Conservation (phyloP, 2,329 filamentous ascomycete genomes). For the Calonectria pseudoturangicola region DNA sequence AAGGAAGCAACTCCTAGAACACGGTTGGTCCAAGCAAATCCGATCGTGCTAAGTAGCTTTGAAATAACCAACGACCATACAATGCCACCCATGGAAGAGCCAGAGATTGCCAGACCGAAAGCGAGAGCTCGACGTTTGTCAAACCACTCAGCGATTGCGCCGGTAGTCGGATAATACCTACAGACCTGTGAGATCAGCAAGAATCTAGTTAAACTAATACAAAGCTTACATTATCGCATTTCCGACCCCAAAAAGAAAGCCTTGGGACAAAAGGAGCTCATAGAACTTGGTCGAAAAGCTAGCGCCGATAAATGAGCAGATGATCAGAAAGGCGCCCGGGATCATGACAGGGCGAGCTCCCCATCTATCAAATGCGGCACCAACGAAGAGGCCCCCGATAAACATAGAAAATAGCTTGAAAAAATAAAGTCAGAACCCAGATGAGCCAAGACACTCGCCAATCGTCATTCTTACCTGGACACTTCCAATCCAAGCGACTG, state of each 20-base stretch:
- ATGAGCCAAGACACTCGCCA: rapidly evolving
- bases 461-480: slow-evolving; percentile 47
- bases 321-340: slow-evolving; percentile 59
- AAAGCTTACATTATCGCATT: slow-evolving; percentile 60
- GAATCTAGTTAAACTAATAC: not conserved
- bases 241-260: slow-evolving; percentile 64
- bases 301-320: slow-evolving; percentile 62
- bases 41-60: slow-evolving; percentile 39
- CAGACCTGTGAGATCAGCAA: not conserved
- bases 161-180: slow-evolving; percentile 55
- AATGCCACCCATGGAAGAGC: slow-evolving; percentile 57
- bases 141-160: slow-evolving; percentile 58
- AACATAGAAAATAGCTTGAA: slow-evolving; percentile 62
- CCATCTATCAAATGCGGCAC: slow-evolving; percentile 63
- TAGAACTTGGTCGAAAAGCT: slow-evolving; percentile 59
- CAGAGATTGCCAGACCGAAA: slow-evolving; percentile 57
- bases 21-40: slow-evolving; percentile 45
- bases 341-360: slow-evolving; percentile 60
- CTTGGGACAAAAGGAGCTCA: slow-evolving; percentile 63
- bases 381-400: slow-evolving; percentile 61
- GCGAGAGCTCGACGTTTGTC: slow-evolving; percentile 55
- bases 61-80: slow-evolving; percentile 56
- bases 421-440: not conserved
- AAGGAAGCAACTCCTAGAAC: slow-evolving; percentile 50
- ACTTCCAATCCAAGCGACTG: slow-evolving; percentile 65